Conservation (phyloP, 306 rosid species). For the Argentina anserina region DNA sequence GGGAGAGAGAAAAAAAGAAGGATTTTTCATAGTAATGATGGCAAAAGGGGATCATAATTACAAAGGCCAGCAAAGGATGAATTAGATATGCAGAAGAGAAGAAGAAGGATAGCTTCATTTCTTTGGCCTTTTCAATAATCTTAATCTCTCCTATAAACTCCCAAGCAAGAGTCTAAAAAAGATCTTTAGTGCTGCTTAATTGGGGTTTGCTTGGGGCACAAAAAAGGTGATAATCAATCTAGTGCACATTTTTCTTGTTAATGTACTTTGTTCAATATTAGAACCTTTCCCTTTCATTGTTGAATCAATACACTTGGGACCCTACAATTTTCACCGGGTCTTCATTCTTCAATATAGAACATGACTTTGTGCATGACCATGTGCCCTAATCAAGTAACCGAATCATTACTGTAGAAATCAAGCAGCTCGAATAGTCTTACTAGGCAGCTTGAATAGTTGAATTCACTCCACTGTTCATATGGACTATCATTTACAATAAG, state of each 20-base stretch:
- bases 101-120: conserved; percentile 21
- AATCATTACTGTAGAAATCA: conserved; percentile 41
- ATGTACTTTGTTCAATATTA: conserved; percentile 17
- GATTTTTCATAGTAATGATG: conserved; percentile 68
- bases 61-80: conserved; percentile 55
- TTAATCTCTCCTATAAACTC: conserved; percentile 17
- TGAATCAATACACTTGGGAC: conserved; percentile 10
- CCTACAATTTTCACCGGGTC: neutral
- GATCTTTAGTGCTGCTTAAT: conserved; percentile 4
- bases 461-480: conserved; percentile 3
- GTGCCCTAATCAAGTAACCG: conserved; percentile 25
- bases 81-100: conserved; percentile 41
- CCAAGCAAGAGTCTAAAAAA: neutral
- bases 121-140: conserved; percentile 20
- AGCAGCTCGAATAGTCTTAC: conserved; percentile 31
- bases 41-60: conserved; percentile 62
- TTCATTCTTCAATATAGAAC: conserved; percentile 7
- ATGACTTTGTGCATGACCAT: conserved; percentile 13
- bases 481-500: too few species aligned
- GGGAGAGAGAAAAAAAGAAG: conserved; percentile 11
- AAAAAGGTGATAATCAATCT: neutral
- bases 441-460: conserved; percentile 15
- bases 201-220: neutral
- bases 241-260: neutral
- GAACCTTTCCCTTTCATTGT: conserved; percentile 36